A percentile compares a stretch with the other conserved stretches of the same genome.
Conservation (phyloP, 768 basidiomycete species). For the Pisolithus microcarpus region DNA sequence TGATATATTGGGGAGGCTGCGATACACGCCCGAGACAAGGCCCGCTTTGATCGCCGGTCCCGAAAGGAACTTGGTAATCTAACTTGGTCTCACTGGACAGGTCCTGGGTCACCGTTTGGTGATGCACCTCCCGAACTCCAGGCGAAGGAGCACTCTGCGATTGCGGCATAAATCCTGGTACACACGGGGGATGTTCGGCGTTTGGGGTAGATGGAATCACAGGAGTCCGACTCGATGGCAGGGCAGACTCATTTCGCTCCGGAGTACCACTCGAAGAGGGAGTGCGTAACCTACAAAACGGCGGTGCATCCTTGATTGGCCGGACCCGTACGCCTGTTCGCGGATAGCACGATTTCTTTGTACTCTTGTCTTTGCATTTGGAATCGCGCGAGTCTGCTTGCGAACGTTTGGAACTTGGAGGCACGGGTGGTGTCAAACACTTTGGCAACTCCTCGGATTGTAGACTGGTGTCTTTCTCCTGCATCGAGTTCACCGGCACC, state of each 20-base stretch:
- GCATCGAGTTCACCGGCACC: not conserved
- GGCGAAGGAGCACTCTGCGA: constrained; percentile 4
- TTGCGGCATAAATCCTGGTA: constrained; percentile 6
- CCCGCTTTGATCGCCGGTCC: constrained; percentile 12
- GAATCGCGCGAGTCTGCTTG: constrained; percentile 5
- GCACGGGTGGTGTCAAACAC: constrained; percentile 3
- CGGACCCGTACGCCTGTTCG: constrained; percentile 42
- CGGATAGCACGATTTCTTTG: constrained; percentile 38
- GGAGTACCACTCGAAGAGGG: constrained; percentile 3
- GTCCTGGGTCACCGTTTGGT: constrained; percentile 9
- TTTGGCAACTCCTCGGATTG: constrained; percentile 11
- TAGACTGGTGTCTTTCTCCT: not conserved
- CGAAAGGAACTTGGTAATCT: constrained; percentile 22
- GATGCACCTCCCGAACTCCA: not conserved
- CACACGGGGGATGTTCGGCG: constrained; percentile 8
- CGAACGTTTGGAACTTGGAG: constrained; percentile 5
- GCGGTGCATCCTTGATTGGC: constrained; percentile 27
- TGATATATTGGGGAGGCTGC: constrained; percentile 8
- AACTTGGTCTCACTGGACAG: constrained; percentile 6
- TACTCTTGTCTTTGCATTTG: constrained; percentile 34
- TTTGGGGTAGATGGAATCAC: constrained; percentile 9
- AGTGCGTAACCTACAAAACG: constrained; percentile 11
- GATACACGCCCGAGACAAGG: constrained; percentile 12
- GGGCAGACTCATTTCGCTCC: constrained; percentile 7
- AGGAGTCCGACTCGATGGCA: constrained; percentile 5